These are phyloP conservation scores for Ustilago shanxiensis DNA, from an alignment of 1,284 basidiomycete genomes.

Conservation along the genomic window DNA sequence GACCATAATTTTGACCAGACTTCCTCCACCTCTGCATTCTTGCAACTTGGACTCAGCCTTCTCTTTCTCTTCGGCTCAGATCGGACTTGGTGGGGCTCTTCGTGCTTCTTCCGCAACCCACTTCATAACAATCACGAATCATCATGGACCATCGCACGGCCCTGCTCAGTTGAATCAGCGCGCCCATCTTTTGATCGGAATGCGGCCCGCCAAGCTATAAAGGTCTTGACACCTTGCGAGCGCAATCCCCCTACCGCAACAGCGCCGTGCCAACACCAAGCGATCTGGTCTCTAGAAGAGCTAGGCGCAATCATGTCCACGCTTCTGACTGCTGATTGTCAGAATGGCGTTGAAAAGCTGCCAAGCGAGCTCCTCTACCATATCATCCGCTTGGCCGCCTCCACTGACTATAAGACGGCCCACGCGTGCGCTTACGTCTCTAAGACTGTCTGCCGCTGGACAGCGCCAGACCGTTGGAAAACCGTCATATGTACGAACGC, in stretches of 20 bases:
- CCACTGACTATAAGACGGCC: conserved; percentile 34
- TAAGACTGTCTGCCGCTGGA: conserved; percentile 45
- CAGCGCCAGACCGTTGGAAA: conserved; percentile 45
- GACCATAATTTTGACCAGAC: not conserved
- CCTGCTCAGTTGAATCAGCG: too few species aligned
- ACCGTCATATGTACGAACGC: conserved; percentile 31
- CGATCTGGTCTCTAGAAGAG: not conserved
- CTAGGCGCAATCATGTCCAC: not conserved
- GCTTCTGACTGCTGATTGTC: not conserved
- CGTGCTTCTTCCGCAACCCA: not conserved
- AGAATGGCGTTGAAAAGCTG: conserved; percentile 9
- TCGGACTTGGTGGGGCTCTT: not conserved
- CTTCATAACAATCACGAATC: not conserved
- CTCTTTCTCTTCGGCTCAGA: not conserved
- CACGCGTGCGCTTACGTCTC: conserved; percentile 55
- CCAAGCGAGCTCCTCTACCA: conserved; percentile 43
- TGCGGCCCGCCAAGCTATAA: not conserved
- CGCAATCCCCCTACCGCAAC: too few species aligned
- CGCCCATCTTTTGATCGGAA: too few species aligned
- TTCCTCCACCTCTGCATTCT: not conserved
- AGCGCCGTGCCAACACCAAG: not conserved
- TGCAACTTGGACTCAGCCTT: not conserved
- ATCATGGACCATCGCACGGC: not conserved
- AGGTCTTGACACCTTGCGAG: not conserved
- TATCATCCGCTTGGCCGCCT: conserved; percentile 45